Percentiles rank a stretch among this genome's conserved stretches.
These are phyloP conservation scores for Gaillardinia entomophila DNA, from an alignment of 805 yeast genomes.

Conservation along the genomic window DNA sequence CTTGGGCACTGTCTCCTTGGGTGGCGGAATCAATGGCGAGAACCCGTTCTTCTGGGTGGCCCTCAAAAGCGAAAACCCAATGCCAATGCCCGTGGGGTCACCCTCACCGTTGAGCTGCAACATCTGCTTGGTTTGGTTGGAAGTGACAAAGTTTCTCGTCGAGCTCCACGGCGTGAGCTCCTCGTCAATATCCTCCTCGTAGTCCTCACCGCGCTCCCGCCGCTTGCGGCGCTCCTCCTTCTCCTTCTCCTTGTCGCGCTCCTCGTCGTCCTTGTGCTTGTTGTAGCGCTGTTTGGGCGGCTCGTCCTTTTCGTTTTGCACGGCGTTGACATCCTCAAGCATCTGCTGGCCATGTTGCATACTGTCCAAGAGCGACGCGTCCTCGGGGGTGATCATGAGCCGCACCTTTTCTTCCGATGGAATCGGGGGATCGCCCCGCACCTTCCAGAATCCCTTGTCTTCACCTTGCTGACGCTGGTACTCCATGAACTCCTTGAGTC, in stretches of 20 bases:
- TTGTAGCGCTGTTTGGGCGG: conserved; percentile 20
- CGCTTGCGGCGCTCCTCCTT: conserved; percentile 27
- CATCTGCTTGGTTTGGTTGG: conserved; percentile 97
- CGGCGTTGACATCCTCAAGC: conserved; percentile 72
- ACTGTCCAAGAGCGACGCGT: conserved; percentile 75
- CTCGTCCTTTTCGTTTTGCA: conserved; percentile 30
- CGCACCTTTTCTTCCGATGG: conserved; percentile 74
- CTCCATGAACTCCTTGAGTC: conserved; percentile 96
- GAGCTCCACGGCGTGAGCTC: conserved; percentile 92
- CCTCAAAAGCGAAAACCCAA: conserved; percentile 80
- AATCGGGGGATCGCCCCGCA: conserved; percentile 53
- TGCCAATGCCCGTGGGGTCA: conserved; percentile 88
- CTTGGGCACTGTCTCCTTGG: conserved; percentile 33
- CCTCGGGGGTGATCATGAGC: conserved; percentile 89
- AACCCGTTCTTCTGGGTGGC: conserved; percentile 97
- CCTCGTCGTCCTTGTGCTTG: conserved; percentile 8
- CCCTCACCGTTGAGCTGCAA: conserved; percentile 91
- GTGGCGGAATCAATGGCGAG: conserved; percentile 30
- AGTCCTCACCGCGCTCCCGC: conserved; percentile 9
- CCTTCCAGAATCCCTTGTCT: conserved; percentile 93
- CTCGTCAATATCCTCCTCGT: conserved; percentile 64
- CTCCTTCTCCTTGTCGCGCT: conserved; percentile 29
- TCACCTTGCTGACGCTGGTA: conserved; percentile 82
- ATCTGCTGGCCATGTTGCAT: conserved; percentile 93
- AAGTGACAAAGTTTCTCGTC: conserved; percentile 84